Evolutionary conservation across 1,284 basidiomycete genomes (phyloP).

Genomic region (Xanthoconium separans): DNA sequence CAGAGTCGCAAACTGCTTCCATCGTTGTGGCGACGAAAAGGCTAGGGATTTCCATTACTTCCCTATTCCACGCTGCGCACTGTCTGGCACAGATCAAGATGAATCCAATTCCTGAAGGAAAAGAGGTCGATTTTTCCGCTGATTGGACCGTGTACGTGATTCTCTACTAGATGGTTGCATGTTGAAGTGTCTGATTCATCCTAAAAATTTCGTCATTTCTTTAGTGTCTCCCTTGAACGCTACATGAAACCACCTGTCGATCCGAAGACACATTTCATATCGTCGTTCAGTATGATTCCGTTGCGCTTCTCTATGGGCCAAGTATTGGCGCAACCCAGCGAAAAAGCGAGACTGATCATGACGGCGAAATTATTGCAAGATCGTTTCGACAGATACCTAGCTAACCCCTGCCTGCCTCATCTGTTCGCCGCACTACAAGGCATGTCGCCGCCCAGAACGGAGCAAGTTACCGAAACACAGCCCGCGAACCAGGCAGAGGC

Average conservation of each 20-base stretch:
- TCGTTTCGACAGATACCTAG: conserved; percentile 15
- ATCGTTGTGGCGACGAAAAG: conserved; percentile 10
- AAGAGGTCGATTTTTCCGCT: conserved; percentile 23
- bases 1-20: conserved; percentile 15
- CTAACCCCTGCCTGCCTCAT: conserved; percentile 18
- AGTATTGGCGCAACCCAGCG: conserved; percentile 7
- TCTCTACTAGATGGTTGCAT: not conserved
- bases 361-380: conserved; percentile 14
- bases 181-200: not conserved
- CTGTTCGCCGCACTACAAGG: not conserved
- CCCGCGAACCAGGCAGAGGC: not conserved
- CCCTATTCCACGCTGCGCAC: conserved; percentile 23
- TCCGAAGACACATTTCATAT: conserved; percentile 19
- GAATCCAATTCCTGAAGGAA: conserved; percentile 15
- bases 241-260: conserved; percentile 20
- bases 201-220: not conserved
- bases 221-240: conserved; percentile 21
- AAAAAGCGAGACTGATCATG: conserved; percentile 16
- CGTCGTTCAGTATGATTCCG: conserved; percentile 13
- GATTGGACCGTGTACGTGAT: conserved; percentile 13
- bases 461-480: not conserved
- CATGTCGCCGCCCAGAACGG: not conserved
- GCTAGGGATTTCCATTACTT: conserved; percentile 17
- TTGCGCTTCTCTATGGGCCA: conserved; percentile 18
- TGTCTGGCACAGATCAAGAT: conserved; percentile 21